Base-by-base conservation (phyloP, 805 yeast species). In the Saccharomyces kudriavzevii region DNA sequence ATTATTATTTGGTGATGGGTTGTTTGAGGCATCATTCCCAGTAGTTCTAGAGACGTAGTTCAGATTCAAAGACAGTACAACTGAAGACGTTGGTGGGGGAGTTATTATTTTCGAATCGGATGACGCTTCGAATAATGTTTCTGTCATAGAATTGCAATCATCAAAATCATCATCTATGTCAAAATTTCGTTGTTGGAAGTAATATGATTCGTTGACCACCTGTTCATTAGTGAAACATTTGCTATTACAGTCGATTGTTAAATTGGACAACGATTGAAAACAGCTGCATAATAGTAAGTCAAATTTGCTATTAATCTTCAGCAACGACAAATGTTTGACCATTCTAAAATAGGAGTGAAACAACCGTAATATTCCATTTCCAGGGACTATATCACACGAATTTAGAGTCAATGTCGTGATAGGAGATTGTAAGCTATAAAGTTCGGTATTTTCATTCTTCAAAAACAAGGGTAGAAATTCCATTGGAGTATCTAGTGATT, bases 251-350 rank as follows among this genome's bases (percentile, higher is more conserved):
- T 82, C 86, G 13, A 82, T 64, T 9, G 72, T 67, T 24, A 82
- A 55, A 11, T 70, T 65, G 5, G 68, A 56, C 26, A 81, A 61
- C 1, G 61, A 59, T 4, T 70, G 68, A 57, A 79, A 78, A 54
- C 74, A 72, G 59, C 77, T 81, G 49, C 78, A 76, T 29, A 80
- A 56, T 4, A 82, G 71, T 40, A 82, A 68, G 57, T 80, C 84
- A 31, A 66, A 71, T 29, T 74, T 74, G 29, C 77, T 71, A 29
- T 66, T 66, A 17, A 81, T 63, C 28, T 72, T 66, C 10, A 67
- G 53, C 31, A 82, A 64, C 47, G 69, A 65, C 17, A 82, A 62
- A 6, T 60, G 56, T 8, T 62, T 59, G 1, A 79, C 78, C 29
- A 71, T 63, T 48, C 66, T 65, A 57, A 81, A 81, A 48, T 80